Evolutionary conservation across 106 monocot species (phyloP).

Genomic region (Ottelia alismoides): DNA sequence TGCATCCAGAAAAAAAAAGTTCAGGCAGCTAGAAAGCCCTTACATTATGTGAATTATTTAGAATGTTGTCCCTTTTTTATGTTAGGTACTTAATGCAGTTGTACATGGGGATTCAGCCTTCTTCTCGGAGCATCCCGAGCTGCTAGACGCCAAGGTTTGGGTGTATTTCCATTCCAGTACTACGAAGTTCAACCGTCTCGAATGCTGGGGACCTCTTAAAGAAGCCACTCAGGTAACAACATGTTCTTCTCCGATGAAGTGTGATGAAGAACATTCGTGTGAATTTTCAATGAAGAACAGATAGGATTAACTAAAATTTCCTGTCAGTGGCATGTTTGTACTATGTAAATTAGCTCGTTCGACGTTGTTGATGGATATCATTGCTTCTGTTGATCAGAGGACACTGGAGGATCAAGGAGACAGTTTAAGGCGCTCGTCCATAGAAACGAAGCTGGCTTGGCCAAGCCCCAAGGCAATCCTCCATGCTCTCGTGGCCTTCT

Average conservation of each 20-base stretch:
- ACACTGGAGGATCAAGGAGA: constrained; percentile 16
- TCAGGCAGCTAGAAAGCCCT: too few relatives aligned
- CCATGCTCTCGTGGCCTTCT: constrained; percentile 47
- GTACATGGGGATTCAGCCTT: constrained; percentile 68
- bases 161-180: constrained; percentile 86
- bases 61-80: background rate
- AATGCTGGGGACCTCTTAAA: constrained; percentile 92
- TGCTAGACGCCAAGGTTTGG: constrained; percentile 67
- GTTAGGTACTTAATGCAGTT: constrained; percentile 84
- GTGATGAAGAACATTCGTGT: background rate
- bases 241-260: too few relatives aligned
- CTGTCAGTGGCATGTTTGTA: background rate
- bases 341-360: background rate
- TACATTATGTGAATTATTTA: background rate
- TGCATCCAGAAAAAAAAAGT: too few relatives aligned
- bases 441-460: constrained; percentile 20
- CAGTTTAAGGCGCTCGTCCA: too few relatives aligned
- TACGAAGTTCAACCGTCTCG: constrained; percentile 59
- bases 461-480: constrained; percentile 33
- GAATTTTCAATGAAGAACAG: background rate
- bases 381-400: constrained; percentile 43
- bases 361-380: background rate
- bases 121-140: constrained; percentile 51
- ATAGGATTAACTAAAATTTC: background rate
- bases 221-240: constrained; percentile 70